Evolutionary conservation across 2,329 filamentous ascomycete genomes (phyloP).

Genomic region (Aspergillus floridensis): DNA sequence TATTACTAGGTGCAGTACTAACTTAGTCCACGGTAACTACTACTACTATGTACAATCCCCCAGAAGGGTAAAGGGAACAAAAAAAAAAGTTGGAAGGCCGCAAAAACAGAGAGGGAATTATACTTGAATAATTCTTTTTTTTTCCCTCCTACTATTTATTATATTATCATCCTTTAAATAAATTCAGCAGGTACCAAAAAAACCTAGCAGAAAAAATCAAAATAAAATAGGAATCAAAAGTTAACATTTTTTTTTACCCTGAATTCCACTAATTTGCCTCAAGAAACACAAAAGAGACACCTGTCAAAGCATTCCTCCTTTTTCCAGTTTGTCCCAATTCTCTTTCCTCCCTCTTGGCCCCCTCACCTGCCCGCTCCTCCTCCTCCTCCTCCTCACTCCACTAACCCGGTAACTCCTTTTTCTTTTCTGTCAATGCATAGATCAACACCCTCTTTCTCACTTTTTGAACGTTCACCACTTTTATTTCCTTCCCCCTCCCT

Average conservation of each 20-base stretch:
- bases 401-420: conserved; percentile 14
- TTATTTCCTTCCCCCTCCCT: conserved; percentile 2
- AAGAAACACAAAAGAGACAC: conserved; percentile 7
- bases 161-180: no score
- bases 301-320: conserved; percentile 13
- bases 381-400: not conserved
- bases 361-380: conserved; percentile 8
- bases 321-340: conserved; percentile 13
- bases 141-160: not conserved
- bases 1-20: no score
- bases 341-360: conserved; percentile 8
- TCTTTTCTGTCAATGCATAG: conserved; percentile 14
- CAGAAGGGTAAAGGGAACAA: conserved; percentile 4
- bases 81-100: conserved; percentile 13
- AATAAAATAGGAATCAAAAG: conserved; percentile 1
- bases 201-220: not conserved
- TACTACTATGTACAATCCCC: not conserved
- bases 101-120: conserved; percentile 10
- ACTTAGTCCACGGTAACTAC: not conserved
- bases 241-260: not conserved
- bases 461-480: not conserved
- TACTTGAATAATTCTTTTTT: not conserved
- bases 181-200: no score
- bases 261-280: not conserved
- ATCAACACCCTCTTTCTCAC: conserved; percentile 3